Evolutionary conservation across 495 filamentous ascomycete genomes (phyloP), one percentile per base, ranked within the genome.

Genomic region (Talaromyces borbonicus): DNA sequence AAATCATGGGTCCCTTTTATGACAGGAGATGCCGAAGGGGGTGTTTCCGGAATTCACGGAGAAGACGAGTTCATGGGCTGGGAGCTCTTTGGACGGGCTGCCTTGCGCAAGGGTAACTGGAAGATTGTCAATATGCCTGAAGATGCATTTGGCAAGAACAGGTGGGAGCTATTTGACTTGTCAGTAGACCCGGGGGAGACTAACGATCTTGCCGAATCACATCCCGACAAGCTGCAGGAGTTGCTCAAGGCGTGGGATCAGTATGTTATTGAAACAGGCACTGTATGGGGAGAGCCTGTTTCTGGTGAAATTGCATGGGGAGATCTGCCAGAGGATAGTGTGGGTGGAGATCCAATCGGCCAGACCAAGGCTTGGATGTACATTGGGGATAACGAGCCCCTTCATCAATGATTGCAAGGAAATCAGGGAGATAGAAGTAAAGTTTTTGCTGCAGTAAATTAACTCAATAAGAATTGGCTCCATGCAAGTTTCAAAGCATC

Each of bases 121-220:
- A 57, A 55, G 25, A 46, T 43, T 11, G 41, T 42, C 5, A 52
- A 49, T 35, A 51, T 57, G 18, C 52, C 54, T 11, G 35, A 46
- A 26, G 48, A 52, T 2, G 33, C 49, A 22, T n/a, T n/a, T n/a
- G 54, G 52, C 14, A 43, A 43, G 2, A 39, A 48, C n/a, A 11
- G n/a, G 1, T 55, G 52, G 57, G 49, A 60, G 29, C 45, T 57
- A 19, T 56, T 48, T 32, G 54, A 57, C 35, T 11, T 48, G 8
- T 20, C n/a, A 18, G 22, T 35, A 47, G 27, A 57, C 29, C 55
- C 52, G 0, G 52, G 52, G 2, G 52, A 57, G 47, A 49, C 42
- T 23, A 33, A 49, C 11, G 49, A 57, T 14, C 49, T 58, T 24
- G 38, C 41, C 11, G 35, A 48, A 11, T 36, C 43, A 15, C 31